Base-by-base conservation (phyloP, 192 early-diverging fungal genomes). In the Coemansia sp. region DNA sequence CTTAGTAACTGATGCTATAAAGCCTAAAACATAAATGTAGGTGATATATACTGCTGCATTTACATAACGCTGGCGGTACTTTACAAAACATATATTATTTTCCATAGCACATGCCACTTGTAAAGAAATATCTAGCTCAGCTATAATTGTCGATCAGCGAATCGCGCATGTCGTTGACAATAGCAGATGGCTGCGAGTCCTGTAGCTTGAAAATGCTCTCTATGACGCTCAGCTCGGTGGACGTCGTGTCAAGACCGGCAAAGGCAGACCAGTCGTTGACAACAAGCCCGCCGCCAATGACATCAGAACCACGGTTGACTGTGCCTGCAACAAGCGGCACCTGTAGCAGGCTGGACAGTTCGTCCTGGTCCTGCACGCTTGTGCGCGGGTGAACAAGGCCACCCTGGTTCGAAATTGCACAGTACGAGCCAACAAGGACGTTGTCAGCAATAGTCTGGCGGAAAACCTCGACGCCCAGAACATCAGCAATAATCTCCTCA, bases 221-320 rank as follows among this genome's bases (percentile, higher is more conserved):
- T 60, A 99, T 90, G 7, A 99, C 97, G 63, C 90, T 92, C 66
- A 99, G 86, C 81, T 99, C 97, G 33, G 96, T 98, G 43, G 87
- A 85, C 1, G 97, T 98, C 2, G 95, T 97, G 75, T 98, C 97
- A 71, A 96, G 72, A 52, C 97, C 97, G 26, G 95, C 92, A 86
- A 98, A 98, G 8, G 97, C 97, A 61, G 86, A 86, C 95, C 95
- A 99, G 71, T 99, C 97, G 77, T 99, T 99, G 58, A 99, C 97
- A 26, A 99, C 94, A 65, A 95, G 84, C 31, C 97, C 97, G 35
- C 90, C 95, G 39, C 97, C 97, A 82, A 99, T 95, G 46, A 95
- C 87, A 77, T 98, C 95, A 7, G 94, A 96, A 84, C 97, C 97
- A 61, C 97, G 90, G 86, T 99, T 99, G 46, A 99, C 91, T 0